Percentiles rank a stretch among this genome's conserved stretches.
phyloP scores from a whole-genome alignment of 495 filamentous ascomycete species.

The Chaetomidium leptoderma region DNA sequence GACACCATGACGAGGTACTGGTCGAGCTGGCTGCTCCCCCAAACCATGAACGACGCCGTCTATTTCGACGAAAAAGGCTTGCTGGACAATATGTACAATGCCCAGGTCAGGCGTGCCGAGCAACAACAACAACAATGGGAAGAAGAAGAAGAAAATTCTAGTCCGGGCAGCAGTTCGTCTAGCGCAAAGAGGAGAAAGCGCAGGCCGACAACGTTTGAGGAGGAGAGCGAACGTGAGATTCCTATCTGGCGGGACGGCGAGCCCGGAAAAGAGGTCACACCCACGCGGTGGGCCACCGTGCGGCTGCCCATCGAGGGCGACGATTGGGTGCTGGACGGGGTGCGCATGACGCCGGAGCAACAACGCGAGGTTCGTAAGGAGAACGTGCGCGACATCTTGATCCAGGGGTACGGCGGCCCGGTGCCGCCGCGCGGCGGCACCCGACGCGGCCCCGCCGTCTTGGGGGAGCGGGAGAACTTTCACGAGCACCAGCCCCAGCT shows the following conservation, averaged over 20 bases:
- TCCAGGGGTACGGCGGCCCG: not conserved
- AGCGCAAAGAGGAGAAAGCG: not conserved
- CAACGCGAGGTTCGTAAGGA: not conserved
- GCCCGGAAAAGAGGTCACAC: not conserved
- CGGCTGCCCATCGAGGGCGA: not conserved
- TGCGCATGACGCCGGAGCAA: not conserved
- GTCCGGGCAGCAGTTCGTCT: too few species aligned
- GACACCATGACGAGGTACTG: not conserved
- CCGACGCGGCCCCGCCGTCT: too few species aligned
- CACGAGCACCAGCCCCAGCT: too few species aligned
- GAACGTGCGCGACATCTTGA: not conserved
- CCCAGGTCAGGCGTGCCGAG: too few species aligned
- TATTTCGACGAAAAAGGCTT: not conserved
- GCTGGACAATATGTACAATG: constrained; percentile 6
- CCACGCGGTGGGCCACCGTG: not conserved
- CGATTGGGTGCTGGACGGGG: not conserved
- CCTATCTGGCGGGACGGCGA: not conserved
- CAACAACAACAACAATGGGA: not conserved
- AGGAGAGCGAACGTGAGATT: too few species aligned
- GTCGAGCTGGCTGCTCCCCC: constrained; percentile 2
- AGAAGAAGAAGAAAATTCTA: too few species aligned
- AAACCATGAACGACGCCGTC: constrained; percentile 10
- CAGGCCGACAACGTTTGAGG: not conserved
- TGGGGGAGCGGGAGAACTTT: too few species aligned
- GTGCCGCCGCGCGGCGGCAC: not conserved